phyloP scores from a whole-genome alignment of 805 yeast genomes.

The Lipomyces japonicus region DNA sequence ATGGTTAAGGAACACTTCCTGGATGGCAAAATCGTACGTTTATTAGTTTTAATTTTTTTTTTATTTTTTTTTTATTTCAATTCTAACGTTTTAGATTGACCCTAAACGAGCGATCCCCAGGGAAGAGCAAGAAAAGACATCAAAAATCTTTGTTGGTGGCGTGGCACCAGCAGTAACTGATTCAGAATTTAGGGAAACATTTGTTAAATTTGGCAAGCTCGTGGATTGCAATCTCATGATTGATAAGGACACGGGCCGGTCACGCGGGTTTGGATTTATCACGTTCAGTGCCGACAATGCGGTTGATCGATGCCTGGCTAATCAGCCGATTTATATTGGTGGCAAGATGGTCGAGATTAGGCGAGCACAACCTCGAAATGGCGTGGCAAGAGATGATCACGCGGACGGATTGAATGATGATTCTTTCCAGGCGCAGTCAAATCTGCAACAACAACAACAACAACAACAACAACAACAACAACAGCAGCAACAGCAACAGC shows the following conservation, averaged over 20 bases:
- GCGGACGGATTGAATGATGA: conserved; percentile 14
- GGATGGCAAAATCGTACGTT: conserved; percentile 72
- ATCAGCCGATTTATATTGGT: conserved; percentile 75
- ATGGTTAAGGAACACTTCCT: conserved; percentile 79
- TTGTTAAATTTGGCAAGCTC: conserved; percentile 81
- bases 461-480: not conserved
- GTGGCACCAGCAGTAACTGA: conserved; percentile 91
- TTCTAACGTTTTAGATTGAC: conserved; percentile 51
- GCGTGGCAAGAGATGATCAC: conserved; percentile 8
- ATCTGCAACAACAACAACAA: conserved; percentile 3
- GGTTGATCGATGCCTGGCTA: conserved; percentile 80
- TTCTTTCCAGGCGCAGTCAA: conserved; percentile 5
- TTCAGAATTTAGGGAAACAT: conserved; percentile 79
- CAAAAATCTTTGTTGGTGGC: conserved; percentile 97
- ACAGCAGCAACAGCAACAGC: not conserved
- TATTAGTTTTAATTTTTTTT: not conserved
- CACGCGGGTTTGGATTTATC: conserved; percentile 95
- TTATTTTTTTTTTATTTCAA: not conserved
- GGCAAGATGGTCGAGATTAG: conserved; percentile 57
- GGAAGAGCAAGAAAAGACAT: conserved; percentile 95
- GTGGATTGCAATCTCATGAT: conserved; percentile 96
- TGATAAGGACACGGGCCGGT: conserved; percentile 94
- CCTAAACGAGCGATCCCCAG: conserved; percentile 97
- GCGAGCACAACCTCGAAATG: conserved; percentile 43
- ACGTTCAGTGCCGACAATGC: conserved; percentile 94